Evolutionary conservation across 2,329 filamentous ascomycete genomes (phyloP), one percentile per base, ranked within the genome.

Genomic region (Juglanconis sp.): DNA sequence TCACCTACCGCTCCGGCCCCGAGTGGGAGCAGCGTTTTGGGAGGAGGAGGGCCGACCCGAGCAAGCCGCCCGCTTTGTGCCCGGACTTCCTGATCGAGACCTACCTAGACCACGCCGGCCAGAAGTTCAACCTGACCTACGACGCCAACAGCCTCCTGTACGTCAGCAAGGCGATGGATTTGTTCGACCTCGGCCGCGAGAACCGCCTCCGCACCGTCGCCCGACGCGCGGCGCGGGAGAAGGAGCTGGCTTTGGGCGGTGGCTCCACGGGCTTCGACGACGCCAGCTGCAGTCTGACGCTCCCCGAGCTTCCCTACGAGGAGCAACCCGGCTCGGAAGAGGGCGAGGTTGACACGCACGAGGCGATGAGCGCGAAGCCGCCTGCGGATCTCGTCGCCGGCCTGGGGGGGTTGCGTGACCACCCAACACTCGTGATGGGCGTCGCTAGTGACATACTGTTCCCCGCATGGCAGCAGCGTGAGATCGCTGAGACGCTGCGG

Each of bases 1-100:
- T 99, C 51, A 99, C 95, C 2, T 99, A 99, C 74, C 87, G 95
- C 63, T 96, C 91, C 57, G 95, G 95, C 0, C 95, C 95, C 0
- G 95, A 99, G 75, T 99, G 95, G 95, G 95, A 99, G 76, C 89
- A 91, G 74, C 86, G 95, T 40, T 99, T 99, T 72, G 94, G 92
- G 4, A 84, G 95, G 42, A 83, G 91, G 65, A 84, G 95, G 51
- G 94, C 95, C 13, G 95, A 99, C 72, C 83, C 91, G 0, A 86
- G 85, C 66, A 92, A 91, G 67, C 92, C 91, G 4, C 95, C 95
- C 0, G 95, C 95, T 0, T 77, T 99, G n/a, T 99, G 95, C 69
- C 93, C 95, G 0, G 95, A 99, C 72, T 99, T 98, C 70, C 81
- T 99, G 31, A 96, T 99, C 66, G 95, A 99, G 77, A 99, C 95